These are phyloP conservation scores for Clarireedia hainanense DNA, from an alignment of 2,329 filamentous ascomycete genomes.

Conservation along the genomic window DNA sequence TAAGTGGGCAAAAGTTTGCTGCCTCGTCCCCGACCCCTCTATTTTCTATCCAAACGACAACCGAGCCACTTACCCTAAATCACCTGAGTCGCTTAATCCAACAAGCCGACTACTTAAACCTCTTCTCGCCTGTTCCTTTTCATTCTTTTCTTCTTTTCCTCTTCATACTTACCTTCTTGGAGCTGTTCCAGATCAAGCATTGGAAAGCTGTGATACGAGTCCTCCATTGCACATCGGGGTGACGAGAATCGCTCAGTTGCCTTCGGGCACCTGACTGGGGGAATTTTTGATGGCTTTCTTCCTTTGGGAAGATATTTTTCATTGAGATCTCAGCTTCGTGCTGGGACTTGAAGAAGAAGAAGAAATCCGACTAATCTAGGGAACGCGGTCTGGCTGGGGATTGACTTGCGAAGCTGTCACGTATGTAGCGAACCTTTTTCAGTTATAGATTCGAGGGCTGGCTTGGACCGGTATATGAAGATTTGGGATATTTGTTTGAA, in stretches of 20 bases:
- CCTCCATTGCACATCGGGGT: conserved; percentile 52
- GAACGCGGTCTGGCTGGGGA: neutral
- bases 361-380: neutral
- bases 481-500: too few species aligned
- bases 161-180: conserved; percentile 31
- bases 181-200: conserved; percentile 37
- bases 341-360: conserved; percentile 33
- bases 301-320: conserved; percentile 28
- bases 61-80: too few species aligned
- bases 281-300: conserved; percentile 31
- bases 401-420: neutral
- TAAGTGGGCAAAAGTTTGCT: too few species aligned
- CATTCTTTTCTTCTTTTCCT: conserved; percentile 9
- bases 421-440: too few species aligned
- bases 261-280: conserved; percentile 29
- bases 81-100: too few species aligned
- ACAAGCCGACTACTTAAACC: too few species aligned
- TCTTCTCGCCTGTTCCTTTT: neutral
- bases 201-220: conserved; percentile 28
- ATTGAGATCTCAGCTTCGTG: conserved; percentile 28
- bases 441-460: too few species aligned
- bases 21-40: too few species aligned
- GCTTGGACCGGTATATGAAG: too few species aligned
- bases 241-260: conserved; percentile 34
- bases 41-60: too few species aligned